Percentiles rank a stretch among this genome's conserved stretches.
phyloP scores from a whole-genome alignment of 352 stramenopile species.

The Pythium chondricola region DNA sequence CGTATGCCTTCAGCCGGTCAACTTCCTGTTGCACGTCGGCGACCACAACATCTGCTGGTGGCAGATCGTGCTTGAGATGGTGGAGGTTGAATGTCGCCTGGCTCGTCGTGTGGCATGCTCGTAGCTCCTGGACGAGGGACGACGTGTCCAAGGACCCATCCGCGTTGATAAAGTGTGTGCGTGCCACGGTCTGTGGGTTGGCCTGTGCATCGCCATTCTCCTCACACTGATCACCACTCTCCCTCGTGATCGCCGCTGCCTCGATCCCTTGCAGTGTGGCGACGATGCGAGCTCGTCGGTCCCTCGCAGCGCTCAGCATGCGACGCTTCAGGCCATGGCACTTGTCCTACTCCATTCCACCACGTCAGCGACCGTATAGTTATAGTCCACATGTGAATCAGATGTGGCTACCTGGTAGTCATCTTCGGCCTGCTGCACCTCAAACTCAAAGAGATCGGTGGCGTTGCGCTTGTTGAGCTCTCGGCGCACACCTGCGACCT shows the following conservation, averaged over 20 bases:
- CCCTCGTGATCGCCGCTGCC: neutral
- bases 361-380: neutral
- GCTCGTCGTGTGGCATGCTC: constrained; percentile 15
- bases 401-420: constrained; percentile 38
- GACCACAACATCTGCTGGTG: constrained; percentile 31
- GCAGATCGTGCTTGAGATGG: constrained; percentile 39
- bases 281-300: constrained; percentile 1
- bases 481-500: constrained; percentile 42
- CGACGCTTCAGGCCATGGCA: constrained; percentile 21
- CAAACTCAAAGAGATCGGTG: constrained; percentile 56
- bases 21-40: constrained; percentile 26
- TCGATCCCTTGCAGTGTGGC: constrained; percentile 21
- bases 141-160: constrained; percentile 9
- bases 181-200: neutral
- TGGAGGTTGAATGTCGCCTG: constrained; percentile 48
- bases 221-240: neutral
- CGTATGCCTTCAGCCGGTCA: constrained; percentile 8
- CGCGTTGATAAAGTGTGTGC: neutral
- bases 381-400: no score
- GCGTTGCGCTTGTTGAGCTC: constrained; percentile 52
- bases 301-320: constrained; percentile 17
- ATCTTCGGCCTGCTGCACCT: constrained; percentile 69
- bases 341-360: constrained; percentile 7
- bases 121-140: constrained; percentile 25
- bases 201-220: neutral